Conservation (phyloP, 345 rosid species). For the Brassica napus region Da-Ae NC_063435.1:469501-470000, state of each 20-base stretch:
- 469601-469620: slow-evolving; percentile 73
- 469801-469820: slow-evolving; percentile 26
- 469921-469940: slow-evolving; percentile 40
- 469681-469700: slow-evolving; percentile 27
- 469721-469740: slow-evolving; percentile 26
- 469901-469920: slow-evolving; percentile 47
- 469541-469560: slow-evolving; percentile 50
- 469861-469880: slow-evolving; percentile 52
- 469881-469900: slow-evolving; percentile 49
- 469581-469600: slow-evolving; percentile 87
- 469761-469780: slow-evolving; percentile 50
- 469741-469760: slow-evolving; percentile 32
- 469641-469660: slow-evolving; percentile 71
- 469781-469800: slow-evolving; percentile 36
- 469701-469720: slow-evolving; percentile 34
- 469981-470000: slow-evolving; percentile 59
- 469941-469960: slow-evolving; percentile 50
- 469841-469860: slow-evolving; percentile 40
- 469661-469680: slow-evolving; percentile 40
- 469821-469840: slow-evolving; percentile 57
- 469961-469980: slow-evolving; percentile 52
- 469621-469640: slow-evolving; percentile 81
- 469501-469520: neutral
- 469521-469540: slow-evolving; percentile 53
- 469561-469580: slow-evolving; percentile 68